Base-by-base conservation (phyloP, 352 stramenopile species). In the Globisporangium camurandrum region DNA sequence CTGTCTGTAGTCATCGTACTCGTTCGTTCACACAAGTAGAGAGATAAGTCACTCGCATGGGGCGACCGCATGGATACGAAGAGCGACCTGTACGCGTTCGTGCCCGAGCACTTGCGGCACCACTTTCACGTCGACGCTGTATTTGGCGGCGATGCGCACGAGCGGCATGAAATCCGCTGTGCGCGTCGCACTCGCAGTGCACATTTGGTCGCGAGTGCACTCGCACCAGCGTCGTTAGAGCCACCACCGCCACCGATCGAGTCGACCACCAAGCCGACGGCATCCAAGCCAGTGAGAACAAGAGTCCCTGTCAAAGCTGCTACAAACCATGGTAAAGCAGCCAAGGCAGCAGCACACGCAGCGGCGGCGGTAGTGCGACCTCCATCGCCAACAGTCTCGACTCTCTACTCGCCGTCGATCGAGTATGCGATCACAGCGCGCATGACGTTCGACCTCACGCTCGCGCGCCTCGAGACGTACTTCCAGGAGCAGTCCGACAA, bases 111-210 rank as follows among this genome's bases (percentile, higher is more conserved):
- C 14, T 59, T 84, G 9, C 72, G 69, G 11, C 75, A 79, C 43
- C 61, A 88, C 52, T 87, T 91, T 39, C 66, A 68, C 10, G 41
- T 49, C 1, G 24, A 54, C 3, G 36, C 42, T 28, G 22, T 44
- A 17, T 28, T 55, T 16, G 49, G 60, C 14, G 50, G 61, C 28
- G 42, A 64, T n/a, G 51, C 39, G 5, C 28, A 64, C 14, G 40
- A 49, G 9, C 46, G 62, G 2, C 31, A 64, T 0, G 51, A 44
- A 17, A 61, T 84, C 24, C 70, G 59, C 3, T 30, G 34, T 3
- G 75, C 75, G 27, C 71, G 80, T 8, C 61, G 65, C 17, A 62
- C 61, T 5, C 69, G 77, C 53, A 91, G 76, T 24, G 80, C 80
- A 3, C 31, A 62, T 49, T 49, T 88, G 8, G 64, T 86, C 0